phyloP scores from a whole-genome alignment of 208 protist genomes.

The Acanthamoeba royreba region DNA sequence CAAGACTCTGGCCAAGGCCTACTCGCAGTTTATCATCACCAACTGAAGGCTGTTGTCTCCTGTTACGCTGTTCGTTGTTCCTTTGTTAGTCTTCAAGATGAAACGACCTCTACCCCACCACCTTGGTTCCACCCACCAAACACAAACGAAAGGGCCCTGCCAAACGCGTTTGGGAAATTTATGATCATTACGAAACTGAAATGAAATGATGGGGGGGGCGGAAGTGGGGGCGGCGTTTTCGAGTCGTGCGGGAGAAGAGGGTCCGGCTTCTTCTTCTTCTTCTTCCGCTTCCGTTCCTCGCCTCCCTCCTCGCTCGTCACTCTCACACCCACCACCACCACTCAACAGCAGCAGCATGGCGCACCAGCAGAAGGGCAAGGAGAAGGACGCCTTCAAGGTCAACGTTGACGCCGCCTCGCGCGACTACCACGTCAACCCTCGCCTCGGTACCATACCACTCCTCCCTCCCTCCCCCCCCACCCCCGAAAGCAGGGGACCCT shows the following conservation, averaged over 20 bases:
- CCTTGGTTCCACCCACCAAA: no score
- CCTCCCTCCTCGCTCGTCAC: not conserved
- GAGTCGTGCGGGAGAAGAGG: not conserved
- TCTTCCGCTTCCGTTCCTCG: not conserved
- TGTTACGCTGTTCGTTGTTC: not conserved
- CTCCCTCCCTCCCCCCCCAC: not conserved
- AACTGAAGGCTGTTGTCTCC: not conserved
- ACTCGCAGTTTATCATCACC: conserved; percentile 50
- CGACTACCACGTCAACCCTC: conserved; percentile 76
- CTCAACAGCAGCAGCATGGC: not conserved
- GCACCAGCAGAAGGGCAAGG: conserved; percentile 7
- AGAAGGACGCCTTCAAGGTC: conserved; percentile 59
- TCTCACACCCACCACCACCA: not conserved
- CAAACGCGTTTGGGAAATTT: no score
- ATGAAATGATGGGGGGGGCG: no score
- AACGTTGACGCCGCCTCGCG: conserved; percentile 74
- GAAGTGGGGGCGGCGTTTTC: no score
- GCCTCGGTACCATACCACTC: conserved; percentile 58
- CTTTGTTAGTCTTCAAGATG: not conserved
- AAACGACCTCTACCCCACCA: no score
- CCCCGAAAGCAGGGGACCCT: not conserved
- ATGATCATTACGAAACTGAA: no score
- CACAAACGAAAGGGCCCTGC: no score
- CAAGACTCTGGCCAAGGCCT: conserved; percentile 26
- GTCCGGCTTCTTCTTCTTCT: not conserved